These are phyloP conservation scores for Pythium sukuiense DNA, from an alignment of 352 stramenopile species.

Conservation along the genomic window DNA sequence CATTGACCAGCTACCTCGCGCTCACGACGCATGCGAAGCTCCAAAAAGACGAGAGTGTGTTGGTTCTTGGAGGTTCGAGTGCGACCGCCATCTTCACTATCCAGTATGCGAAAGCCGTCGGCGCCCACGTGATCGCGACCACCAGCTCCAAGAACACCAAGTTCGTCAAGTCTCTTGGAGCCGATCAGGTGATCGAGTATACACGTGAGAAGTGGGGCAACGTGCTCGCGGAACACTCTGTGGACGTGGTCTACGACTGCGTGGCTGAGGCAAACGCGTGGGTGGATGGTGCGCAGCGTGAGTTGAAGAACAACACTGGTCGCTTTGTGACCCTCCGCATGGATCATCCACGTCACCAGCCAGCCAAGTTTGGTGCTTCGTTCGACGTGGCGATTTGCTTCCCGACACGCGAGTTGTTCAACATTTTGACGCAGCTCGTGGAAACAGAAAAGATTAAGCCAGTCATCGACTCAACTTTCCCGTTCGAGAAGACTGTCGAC, in stretches of 20 bases:
- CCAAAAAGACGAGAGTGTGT: conserved; percentile 36
- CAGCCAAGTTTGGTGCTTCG: conserved; percentile 50
- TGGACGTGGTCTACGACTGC: neutral
- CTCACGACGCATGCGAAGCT: conserved; percentile 36
- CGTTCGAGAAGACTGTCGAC: conserved; percentile 33
- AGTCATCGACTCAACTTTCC: conserved; percentile 25
- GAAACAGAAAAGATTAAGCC: conserved; percentile 28
- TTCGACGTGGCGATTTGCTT: conserved; percentile 28
- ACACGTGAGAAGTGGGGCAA: conserved; percentile 24
- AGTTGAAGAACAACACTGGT: conserved; percentile 37
- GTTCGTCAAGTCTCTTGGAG: conserved; percentile 33
- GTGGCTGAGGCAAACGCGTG: conserved; percentile 27
- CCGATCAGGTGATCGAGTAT: conserved; percentile 45
- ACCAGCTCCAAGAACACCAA: conserved; percentile 33
- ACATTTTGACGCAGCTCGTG: conserved; percentile 28
- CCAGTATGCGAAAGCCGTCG: conserved; percentile 42
- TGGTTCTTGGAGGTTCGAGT: conserved; percentile 45
- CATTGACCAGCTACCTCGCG: conserved; percentile 41
- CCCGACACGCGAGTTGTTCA: neutral
- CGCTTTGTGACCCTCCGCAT: conserved; percentile 44
- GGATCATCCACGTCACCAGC: conserved; percentile 30
- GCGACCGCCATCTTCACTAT: conserved; percentile 40
- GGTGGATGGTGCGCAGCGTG: conserved; percentile 34
- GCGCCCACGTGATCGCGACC: conserved; percentile 21
- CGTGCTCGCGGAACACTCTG: neutral